These are phyloP conservation scores for Microdochium nivale DNA, from an alignment of 2,329 filamentous ascomycete species.

Conservation along the genomic window DNA sequence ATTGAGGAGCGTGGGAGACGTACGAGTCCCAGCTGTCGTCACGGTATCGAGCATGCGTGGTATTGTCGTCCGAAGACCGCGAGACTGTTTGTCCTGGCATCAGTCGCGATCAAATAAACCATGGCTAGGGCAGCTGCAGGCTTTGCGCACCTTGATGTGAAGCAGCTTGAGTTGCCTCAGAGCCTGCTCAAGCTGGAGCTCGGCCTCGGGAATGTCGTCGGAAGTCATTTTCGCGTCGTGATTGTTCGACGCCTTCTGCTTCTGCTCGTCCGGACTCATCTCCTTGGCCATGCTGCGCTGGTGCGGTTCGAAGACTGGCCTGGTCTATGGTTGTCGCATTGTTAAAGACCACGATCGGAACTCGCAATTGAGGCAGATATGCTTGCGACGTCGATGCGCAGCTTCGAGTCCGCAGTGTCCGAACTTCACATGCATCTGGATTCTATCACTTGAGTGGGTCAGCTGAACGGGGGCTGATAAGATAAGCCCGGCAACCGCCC, in stretches of 20 bases:
- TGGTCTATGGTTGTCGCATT: neutral
- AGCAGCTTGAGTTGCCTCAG: slow-evolving; percentile 43
- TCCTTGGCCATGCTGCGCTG: neutral
- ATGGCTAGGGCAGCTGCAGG: slow-evolving; percentile 14
- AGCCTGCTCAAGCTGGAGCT: slow-evolving; percentile 39
- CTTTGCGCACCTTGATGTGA: slow-evolving; percentile 39
- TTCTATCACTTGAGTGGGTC: no score
- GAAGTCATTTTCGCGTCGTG: slow-evolving; percentile 1
- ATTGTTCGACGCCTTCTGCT: neutral
- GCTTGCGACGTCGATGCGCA: no score
- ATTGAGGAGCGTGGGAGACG: slow-evolving; percentile 12
- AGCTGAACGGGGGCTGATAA: no score
- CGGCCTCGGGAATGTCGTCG: slow-evolving; percentile 27
- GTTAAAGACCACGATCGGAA: no score
- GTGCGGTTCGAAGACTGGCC: neutral
- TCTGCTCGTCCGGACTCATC: neutral
- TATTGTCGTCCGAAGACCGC: slow-evolving; percentile 37
- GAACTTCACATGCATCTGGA: no score
- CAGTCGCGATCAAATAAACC: slow-evolving; percentile 8
- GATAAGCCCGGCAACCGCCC: no score
- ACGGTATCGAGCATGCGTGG: slow-evolving; percentile 44
- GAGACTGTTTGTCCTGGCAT: slow-evolving; percentile 24
- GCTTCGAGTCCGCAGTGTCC: no score
- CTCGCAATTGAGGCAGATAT: no score
- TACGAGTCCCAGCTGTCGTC: slow-evolving; percentile 42